Base-by-base conservation (phyloP, 148 eudicot species). In the Rhododendron ovatum region DNA sequence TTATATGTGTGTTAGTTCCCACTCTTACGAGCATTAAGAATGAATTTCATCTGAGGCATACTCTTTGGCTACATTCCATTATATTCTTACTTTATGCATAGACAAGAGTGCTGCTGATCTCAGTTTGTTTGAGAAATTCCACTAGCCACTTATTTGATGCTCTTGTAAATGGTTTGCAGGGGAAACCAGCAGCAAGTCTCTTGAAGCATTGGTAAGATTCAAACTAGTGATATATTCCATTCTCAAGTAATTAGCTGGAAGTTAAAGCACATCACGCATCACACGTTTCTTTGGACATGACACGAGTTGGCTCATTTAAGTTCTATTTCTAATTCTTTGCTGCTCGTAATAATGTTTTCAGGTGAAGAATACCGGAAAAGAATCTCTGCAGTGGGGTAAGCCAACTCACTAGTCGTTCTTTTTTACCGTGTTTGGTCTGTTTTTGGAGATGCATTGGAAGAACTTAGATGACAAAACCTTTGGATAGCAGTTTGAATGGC, bases 321-420 rank as follows among this genome's bases (percentile, higher is more conserved):
- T n/a, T 18, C 33, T 14, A 26, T n/a, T 53, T 81, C 3, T 81
- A 57, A 57, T 61, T 82, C 51, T 59, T 57, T 15, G 51, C 74
- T 82, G 10, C 48, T 37, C 41, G 9, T 43, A 6, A 18, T 48
- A 30, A 71, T 71, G 75, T 5, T 85, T 82, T 22, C 93, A 95
- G 99, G 98, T 96, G 37, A 97, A 92, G 88, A 91, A 84, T 81
- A 91, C 96, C 3, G 98, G 98, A 85, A 96, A 94, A 85, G 99
- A 97, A 88, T 91, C 98, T 14, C 17, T 97, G 73, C 99, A 97
- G 33, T 97, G 99, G 99, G 99, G 99, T 96, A 92, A 90, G 88
- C 79, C 43, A 30, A 51, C 28, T 30, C 37, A 28, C 81, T 15
- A 8, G 33, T 5, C 10, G 1, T 53, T 5, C 4, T 57, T 41